A percentile compares a stretch with the other conserved stretches of the same genome.
Evolutionary conservation across 331 rosid species (phyloP).

Genomic region (Telfairia occidentalis): DNA sequence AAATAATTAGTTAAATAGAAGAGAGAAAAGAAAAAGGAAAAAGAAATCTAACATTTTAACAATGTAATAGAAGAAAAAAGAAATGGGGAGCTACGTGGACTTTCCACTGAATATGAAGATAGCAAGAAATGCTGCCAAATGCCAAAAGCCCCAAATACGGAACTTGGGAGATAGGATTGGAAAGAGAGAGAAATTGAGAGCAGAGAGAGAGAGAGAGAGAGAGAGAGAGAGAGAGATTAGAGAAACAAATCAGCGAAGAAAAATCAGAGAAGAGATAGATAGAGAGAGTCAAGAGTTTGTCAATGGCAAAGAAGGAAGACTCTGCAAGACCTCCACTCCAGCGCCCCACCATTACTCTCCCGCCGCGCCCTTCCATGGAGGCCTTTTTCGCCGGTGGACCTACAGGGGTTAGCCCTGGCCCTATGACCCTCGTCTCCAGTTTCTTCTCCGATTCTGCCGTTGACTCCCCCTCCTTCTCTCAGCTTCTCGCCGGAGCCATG

Average conservation of each 20-base stretch:
- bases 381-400: constrained; percentile 56
- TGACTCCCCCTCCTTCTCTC: constrained; percentile 68
- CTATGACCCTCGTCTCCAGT: constrained; percentile 88
- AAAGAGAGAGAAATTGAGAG: background rate
- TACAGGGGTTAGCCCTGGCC: constrained; percentile 71
- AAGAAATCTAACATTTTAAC: background rate
- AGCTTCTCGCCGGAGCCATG: constrained; percentile 97
- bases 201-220: too few relatives aligned
- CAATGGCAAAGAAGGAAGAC: constrained; percentile 43
- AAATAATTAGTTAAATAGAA: background rate
- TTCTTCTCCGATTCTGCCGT: constrained; percentile 48
- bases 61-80: background rate
- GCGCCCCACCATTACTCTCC: constrained; percentile 70
- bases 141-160: background rate
- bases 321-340: constrained; percentile 8
- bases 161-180: too few relatives aligned
- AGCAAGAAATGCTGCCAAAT: constrained; percentile 24
- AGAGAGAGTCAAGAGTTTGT: too few relatives aligned
- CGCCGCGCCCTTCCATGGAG: constrained; percentile 78
- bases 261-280: too few relatives aligned
- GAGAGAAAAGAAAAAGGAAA: background rate
- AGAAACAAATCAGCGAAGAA: too few relatives aligned
- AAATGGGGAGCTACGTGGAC: constrained; percentile 29
- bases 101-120: constrained; percentile 31
- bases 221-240: too few relatives aligned